phyloP scores from a whole-genome alignment of 805 yeast species.

The Millerozyma miso region DNA sequence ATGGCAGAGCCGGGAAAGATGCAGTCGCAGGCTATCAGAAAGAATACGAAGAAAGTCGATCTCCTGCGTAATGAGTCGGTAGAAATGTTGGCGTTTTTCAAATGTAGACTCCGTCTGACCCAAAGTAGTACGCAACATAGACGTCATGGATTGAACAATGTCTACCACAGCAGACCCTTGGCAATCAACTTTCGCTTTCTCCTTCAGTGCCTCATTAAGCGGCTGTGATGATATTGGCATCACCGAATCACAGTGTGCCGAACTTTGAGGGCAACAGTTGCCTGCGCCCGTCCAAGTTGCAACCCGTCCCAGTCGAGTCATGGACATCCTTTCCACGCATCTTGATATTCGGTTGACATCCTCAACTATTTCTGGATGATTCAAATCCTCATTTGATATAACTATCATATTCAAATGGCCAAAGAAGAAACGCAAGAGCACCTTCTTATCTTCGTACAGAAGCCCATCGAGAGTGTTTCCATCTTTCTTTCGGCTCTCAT shows the following conservation, averaged over 20 bases:
- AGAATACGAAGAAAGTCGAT: constrained; percentile 29
- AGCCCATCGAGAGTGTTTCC: constrained; percentile 19
- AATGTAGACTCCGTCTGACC: constrained; percentile 21
- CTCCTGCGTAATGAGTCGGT: constrained; percentile 21
- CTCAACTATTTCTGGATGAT: constrained; percentile 1
- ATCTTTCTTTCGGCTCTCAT: constrained; percentile 2
- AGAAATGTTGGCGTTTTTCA: constrained; percentile 18
- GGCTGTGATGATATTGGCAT: not conserved
- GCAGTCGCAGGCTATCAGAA: constrained; percentile 17
- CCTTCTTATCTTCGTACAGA: constrained; percentile 21
- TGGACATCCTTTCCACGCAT: constrained; percentile 20
- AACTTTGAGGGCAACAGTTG: too few relatives aligned
- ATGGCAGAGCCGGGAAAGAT: constrained; percentile 28
- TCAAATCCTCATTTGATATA: constrained; percentile 6
- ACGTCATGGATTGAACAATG: constrained; percentile 35
- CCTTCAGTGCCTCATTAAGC: constrained; percentile 1
- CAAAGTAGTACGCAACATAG: constrained; percentile 19
- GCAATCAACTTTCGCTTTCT: not conserved
- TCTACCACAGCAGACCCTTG: constrained; percentile 10
- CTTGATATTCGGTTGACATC: constrained; percentile 14
- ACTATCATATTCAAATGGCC: constrained; percentile 34
- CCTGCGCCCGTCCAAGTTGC: constrained; percentile 43
- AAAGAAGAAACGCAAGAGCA: constrained; percentile 34
- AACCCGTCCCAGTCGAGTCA: constrained; percentile 33
- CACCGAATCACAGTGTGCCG: too few relatives aligned